Base-by-base conservation (phyloP, 2,329 filamentous ascomycete genomes). In the Aspergillus sp. region DNA sequence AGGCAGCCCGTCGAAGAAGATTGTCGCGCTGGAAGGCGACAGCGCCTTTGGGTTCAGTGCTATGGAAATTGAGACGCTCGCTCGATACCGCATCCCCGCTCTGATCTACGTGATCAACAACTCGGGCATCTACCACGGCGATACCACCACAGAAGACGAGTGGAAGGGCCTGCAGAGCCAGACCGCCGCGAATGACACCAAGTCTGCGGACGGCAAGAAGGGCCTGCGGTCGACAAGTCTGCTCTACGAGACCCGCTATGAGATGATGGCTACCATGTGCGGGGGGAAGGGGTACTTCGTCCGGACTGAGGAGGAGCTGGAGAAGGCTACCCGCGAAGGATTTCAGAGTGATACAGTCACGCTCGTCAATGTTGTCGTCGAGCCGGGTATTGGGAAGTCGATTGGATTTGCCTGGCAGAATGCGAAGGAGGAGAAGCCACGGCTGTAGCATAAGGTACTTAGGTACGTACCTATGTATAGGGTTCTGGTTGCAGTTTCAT, bases 61-160 rank as follows among this genome's bases (percentile, higher is more conserved):
- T 0, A 78, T 80, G 65, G 80, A 82, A 59, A 73, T 82, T 38
- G 80, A 83, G 62, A 83, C 80, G 0, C 79, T 83, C 72, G 75
- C 79, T 3, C 72, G 79, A 3, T 79, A 80, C 57, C 68, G 74
- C 9, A 82, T 82, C 70, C 78, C 80, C 41, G 70, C 81, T 4
- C 61, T 82, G 40, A 77, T 83, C 50, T 79, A 81, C 60, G 78
- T 83, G 2, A 73, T 82, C 51, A 82, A 83, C 56, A 83, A 84
- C 59, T 76, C 77, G 0, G 77, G 76, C 4, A 75, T 79, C 20
- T 79, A 79, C 63, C 74, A 78, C 47, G 76, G 76, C 2, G 75
- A 79, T 48, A 63, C 61, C 5, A 59, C 60, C 11, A 69, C 69
- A 14, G 65, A 70, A 17, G 69, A 75, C 32, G 67, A 72, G 7